Conservation (phyloP, 164 flowering plant species). For the Tetrastigma voinierianum region DNA sequence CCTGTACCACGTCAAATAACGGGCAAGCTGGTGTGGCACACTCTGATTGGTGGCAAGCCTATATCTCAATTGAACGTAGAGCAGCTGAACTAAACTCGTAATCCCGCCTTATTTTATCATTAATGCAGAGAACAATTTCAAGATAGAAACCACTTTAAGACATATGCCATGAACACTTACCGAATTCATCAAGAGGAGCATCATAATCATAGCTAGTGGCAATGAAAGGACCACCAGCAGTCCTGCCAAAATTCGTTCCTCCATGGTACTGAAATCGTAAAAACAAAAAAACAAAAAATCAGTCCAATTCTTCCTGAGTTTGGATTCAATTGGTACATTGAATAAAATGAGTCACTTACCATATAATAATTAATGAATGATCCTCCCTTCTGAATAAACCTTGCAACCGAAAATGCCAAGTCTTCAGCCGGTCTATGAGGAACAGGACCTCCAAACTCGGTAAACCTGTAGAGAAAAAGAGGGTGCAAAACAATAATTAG, state of each 20-base stretch:
- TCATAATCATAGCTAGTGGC: slow-evolving; percentile 99
- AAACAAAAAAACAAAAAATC: slow-evolving; percentile 1
- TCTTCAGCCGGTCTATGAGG: slow-evolving; percentile 94
- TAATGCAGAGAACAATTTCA: slow-evolving; percentile 1
- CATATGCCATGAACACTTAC: slow-evolving; percentile 35
- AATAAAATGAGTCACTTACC: slow-evolving; percentile 41
- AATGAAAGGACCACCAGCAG: slow-evolving; percentile 99
- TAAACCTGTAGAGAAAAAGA: slow-evolving; percentile 53
- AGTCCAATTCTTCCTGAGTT: not conserved
- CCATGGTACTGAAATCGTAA: slow-evolving; percentile 79
- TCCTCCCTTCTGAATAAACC: slow-evolving; percentile 92
- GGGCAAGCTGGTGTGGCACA: too few relatives aligned
- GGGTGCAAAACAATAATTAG: not conserved
- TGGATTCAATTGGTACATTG: not conserved
- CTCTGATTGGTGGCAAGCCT: too few relatives aligned
- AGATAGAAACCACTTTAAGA: not conserved
- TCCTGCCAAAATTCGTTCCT: slow-evolving; percentile 97
- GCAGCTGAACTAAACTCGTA: not conserved
- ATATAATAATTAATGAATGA: slow-evolving; percentile 91
- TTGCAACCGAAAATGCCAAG: slow-evolving; percentile 90
- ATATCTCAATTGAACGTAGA: not conserved
- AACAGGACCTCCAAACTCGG: slow-evolving; percentile 91
- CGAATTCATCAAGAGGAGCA: slow-evolving; percentile 98
- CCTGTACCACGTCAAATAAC: too few relatives aligned
- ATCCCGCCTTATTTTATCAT: slow-evolving; percentile 2